These are phyloP conservation scores for Diophrys sp. DNA, from an alignment of 73 alveolate species.

Conservation along the genomic window DNA sequence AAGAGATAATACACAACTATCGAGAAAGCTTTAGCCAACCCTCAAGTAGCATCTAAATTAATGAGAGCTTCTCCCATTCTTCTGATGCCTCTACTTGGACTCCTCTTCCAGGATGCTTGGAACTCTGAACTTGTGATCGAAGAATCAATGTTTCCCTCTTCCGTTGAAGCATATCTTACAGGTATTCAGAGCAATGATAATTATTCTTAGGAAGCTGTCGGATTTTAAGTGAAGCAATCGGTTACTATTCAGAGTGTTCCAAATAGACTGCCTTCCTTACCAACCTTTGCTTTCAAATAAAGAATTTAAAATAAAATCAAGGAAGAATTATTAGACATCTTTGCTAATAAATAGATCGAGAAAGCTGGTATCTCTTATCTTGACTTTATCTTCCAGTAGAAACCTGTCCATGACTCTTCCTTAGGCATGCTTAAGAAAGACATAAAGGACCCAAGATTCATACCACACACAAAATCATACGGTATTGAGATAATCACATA, in stretches of 20 bases:
- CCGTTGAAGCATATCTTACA: not conserved
- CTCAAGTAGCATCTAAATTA: not conserved
- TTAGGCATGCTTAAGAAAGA: conserved; percentile 14
- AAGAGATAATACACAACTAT: not conserved
- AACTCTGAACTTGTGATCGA: no score
- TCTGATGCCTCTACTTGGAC: not conserved
- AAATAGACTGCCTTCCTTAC: not conserved
- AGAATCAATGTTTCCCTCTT: not conserved
- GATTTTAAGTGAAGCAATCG: not conserved
- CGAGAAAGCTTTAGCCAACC: not conserved
- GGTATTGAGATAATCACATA: conserved; percentile 12
- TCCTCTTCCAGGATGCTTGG: no score
- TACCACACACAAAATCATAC: conserved; percentile 25
- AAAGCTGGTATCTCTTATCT: conserved; percentile 37
- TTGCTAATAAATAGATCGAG: conserved; percentile 27
- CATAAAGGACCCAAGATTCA: conserved; percentile 39
- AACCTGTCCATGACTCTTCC: conserved; percentile 36
- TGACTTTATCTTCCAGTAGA: conserved; percentile 23
- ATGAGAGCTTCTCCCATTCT: not conserved
- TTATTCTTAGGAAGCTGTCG: not conserved
- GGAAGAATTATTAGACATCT: conserved; percentile 10
- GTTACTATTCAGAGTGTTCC: not conserved
- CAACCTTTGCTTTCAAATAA: not conserved
- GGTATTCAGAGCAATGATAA: not conserved
- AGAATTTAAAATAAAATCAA: not conserved